phyloP scores from a whole-genome alignment of 2,329 filamentous ascomycete species.

The Trichoderma citrinoviride region DNA sequence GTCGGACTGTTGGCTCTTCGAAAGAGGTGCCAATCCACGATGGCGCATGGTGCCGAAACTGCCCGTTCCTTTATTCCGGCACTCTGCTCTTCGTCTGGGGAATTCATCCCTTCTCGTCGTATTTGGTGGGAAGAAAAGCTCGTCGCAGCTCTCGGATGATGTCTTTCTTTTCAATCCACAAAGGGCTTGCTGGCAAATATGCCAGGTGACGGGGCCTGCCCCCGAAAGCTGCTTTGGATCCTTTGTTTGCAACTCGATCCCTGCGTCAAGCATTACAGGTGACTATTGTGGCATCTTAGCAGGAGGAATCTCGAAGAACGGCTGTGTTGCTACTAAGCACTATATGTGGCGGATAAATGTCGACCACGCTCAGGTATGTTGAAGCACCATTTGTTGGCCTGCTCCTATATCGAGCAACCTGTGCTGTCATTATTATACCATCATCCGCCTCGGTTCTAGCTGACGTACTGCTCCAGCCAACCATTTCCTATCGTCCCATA shows the following conservation, averaged over 20 bases:
- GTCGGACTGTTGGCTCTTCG: constrained; percentile 72
- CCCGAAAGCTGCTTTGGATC: constrained; percentile 46
- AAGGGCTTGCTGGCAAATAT: constrained; percentile 46
- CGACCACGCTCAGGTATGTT: constrained; percentile 38
- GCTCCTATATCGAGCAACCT: not conserved
- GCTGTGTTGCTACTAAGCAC: constrained; percentile 59
- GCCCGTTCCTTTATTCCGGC: constrained; percentile 71
- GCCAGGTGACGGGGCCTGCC: constrained; percentile 35
- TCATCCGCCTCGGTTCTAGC: not conserved
- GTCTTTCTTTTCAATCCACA: constrained; percentile 53
- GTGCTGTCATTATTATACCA: not conserved
- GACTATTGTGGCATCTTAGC: constrained; percentile 59
- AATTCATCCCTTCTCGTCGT: constrained; percentile 54
- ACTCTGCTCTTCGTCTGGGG: constrained; percentile 58
- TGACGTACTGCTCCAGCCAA: constrained; percentile 25
- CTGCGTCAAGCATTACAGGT: constrained; percentile 27
- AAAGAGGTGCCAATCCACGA: constrained; percentile 43
- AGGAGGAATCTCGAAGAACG: constrained; percentile 68
- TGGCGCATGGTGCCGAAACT: constrained; percentile 68
- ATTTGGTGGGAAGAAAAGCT: constrained; percentile 58
- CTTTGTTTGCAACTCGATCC: constrained; percentile 35
- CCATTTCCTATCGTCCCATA: constrained; percentile 29
- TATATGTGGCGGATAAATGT: constrained; percentile 62
- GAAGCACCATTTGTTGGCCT: not conserved
- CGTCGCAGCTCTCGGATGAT: constrained; percentile 47